These are phyloP conservation scores for Thraustochytrium sp. DNA, from an alignment of 352 stramenopile genomes.

Conservation along the genomic window DNA sequence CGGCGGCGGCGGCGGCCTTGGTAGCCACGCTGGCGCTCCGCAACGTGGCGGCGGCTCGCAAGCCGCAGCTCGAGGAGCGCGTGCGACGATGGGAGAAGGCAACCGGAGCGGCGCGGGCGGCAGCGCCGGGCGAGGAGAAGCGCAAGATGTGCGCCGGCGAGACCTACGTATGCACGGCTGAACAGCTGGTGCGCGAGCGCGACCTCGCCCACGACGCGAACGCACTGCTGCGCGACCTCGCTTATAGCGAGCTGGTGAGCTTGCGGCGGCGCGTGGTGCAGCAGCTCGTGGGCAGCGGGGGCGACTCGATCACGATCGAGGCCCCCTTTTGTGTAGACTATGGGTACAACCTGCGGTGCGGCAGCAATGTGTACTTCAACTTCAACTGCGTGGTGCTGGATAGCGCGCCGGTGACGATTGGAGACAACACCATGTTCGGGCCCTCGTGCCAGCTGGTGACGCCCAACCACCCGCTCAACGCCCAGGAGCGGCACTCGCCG, in stretches of 20 bases:
- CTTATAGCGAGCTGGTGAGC: background rate
- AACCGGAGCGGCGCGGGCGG: background rate
- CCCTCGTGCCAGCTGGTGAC: slow-evolving; percentile 71
- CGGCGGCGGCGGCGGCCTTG: too few species aligned
- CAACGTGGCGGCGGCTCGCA: too few species aligned
- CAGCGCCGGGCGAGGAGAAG: background rate
- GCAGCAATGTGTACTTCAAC: slow-evolving; percentile 73
- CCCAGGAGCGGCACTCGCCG: slow-evolving; percentile 52
- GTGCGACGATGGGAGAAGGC: background rate
- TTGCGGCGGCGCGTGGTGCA: background rate
- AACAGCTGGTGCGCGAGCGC: background rate
- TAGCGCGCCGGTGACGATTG: slow-evolving; percentile 67
- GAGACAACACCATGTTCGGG: slow-evolving; percentile 63
- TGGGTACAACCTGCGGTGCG: slow-evolving; percentile 69
- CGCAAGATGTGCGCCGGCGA: slow-evolving; percentile 1
- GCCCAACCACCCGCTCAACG: slow-evolving; percentile 66
- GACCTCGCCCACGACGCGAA: background rate
- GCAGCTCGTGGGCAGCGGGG: background rate
- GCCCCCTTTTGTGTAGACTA: slow-evolving; percentile 79
- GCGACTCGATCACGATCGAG: slow-evolving; percentile 56
- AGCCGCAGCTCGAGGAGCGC: background rate
- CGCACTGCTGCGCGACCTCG: background rate
- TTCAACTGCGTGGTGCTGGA: slow-evolving; percentile 77
- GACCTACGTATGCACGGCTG: background rate
- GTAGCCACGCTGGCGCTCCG: too few species aligned